These are phyloP conservation scores for Starmerella riodocensis DNA, from an alignment of 805 yeast species.

Conservation along the genomic window DNA sequence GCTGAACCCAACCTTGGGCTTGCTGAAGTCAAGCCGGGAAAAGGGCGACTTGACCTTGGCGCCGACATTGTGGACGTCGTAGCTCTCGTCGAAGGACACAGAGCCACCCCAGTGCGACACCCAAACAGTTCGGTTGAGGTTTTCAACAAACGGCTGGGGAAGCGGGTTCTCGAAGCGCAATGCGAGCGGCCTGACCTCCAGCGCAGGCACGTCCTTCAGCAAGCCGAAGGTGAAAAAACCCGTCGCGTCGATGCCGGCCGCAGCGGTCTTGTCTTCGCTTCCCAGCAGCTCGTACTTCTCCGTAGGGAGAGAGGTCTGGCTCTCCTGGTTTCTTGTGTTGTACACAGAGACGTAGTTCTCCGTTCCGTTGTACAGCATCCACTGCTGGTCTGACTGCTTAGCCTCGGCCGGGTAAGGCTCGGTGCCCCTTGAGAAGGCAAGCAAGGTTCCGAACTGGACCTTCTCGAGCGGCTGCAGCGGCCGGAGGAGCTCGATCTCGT, in stretches of 20 bases:
- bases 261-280: slow-evolving; percentile 32
- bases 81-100: slow-evolving; percentile 69
- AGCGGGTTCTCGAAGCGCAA: slow-evolving; percentile 49
- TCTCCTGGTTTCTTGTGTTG: slow-evolving; percentile 36
- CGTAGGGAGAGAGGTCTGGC: slow-evolving; percentile 35
- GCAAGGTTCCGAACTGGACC: slow-evolving; percentile 32
- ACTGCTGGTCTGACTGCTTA: slow-evolving; percentile 48
- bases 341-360: slow-evolving; percentile 53
- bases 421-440: slow-evolving; percentile 29
- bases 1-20: slow-evolving; percentile 34
- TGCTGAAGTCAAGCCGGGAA: slow-evolving; percentile 65
- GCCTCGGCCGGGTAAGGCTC: slow-evolving; percentile 55
- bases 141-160: slow-evolving; percentile 51
- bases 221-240: slow-evolving; percentile 44
- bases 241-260: slow-evolving; percentile 18
- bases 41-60: slow-evolving; percentile 50
- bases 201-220: slow-evolving; percentile 34
- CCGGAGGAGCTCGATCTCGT: slow-evolving; percentile 41
- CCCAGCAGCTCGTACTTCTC: slow-evolving; percentile 20
- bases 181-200: slow-evolving; percentile 36
- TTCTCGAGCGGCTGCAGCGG: slow-evolving; percentile 55
- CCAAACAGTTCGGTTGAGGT: slow-evolving; percentile 67
- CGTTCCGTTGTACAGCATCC: slow-evolving; percentile 39
- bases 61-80: slow-evolving; percentile 64
- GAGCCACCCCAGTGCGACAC: slow-evolving; percentile 71